phyloP scores from a whole-genome alignment of 495 filamentous ascomycete genomes.

The Alectoria sarmentosa region DNA sequence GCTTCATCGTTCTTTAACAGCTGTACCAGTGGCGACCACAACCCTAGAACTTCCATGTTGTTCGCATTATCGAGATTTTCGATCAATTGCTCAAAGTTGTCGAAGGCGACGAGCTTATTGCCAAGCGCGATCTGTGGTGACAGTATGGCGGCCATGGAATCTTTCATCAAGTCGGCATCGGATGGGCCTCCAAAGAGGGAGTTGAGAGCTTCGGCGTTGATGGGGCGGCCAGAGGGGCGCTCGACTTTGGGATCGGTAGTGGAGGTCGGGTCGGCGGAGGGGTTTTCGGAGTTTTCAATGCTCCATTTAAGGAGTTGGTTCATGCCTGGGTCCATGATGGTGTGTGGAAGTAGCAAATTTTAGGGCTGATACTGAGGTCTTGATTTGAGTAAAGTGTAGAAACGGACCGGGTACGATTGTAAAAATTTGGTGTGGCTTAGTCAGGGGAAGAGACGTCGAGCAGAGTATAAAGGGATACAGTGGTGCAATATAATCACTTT shows the following conservation, averaged over 20 bases:
- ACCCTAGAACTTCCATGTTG: conserved; percentile 65
- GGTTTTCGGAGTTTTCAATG: conserved; percentile 65
- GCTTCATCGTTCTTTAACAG: conserved; percentile 59
- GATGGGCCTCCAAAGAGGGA: conserved; percentile 72
- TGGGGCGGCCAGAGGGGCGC: conserved; percentile 33
- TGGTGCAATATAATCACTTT: background rate
- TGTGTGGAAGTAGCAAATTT: background rate
- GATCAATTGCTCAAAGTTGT: conserved; percentile 92
- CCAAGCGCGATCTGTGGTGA: conserved; percentile 59
- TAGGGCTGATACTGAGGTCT: too few species aligned
- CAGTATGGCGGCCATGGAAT: conserved; percentile 65
- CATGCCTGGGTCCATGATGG: conserved; percentile 50
- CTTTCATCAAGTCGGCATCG: conserved; percentile 85
- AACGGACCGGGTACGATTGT: background rate
- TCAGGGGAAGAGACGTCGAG: background rate
- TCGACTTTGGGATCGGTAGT: conserved; percentile 39
- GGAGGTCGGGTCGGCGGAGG: conserved; percentile 31
- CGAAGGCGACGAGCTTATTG: conserved; percentile 80
- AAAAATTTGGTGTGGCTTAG: background rate
- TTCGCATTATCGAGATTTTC: conserved; percentile 94
- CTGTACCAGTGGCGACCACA: conserved; percentile 74
- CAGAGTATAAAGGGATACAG: background rate
- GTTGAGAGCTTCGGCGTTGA: conserved; percentile 61
- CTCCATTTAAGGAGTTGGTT: conserved; percentile 90
- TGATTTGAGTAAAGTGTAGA: background rate